Conservation (phyloP, 805 yeast species). For the Starmerella vitae region DNA sequence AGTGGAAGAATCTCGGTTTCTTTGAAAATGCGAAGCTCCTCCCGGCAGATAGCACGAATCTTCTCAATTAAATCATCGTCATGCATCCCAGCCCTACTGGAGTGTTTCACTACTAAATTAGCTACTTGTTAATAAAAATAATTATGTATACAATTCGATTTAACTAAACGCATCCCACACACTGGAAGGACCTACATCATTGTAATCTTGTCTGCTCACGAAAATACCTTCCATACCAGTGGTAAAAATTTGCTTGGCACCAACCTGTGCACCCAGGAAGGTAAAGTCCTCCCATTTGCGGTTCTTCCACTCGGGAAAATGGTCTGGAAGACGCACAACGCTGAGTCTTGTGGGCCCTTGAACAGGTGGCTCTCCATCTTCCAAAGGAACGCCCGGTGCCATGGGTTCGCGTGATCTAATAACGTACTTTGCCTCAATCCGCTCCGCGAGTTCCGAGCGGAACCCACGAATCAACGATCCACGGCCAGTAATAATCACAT, state of each 20-base stretch:
- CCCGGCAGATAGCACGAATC: slow-evolving; percentile 8
- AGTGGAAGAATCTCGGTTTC: slow-evolving; percentile 14
- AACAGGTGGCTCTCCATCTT: slow-evolving; percentile 23
- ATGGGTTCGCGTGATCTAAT: slow-evolving; percentile 23
- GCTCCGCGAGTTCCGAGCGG: slow-evolving; percentile 49
- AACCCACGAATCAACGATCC: slow-evolving; percentile 65
- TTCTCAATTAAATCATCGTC: background rate
- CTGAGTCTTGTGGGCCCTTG: slow-evolving; percentile 76
- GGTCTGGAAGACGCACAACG: slow-evolving; percentile 65
- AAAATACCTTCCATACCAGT: slow-evolving; percentile 48
- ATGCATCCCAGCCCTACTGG: too few relatives aligned
- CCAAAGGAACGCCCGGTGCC: slow-evolving; percentile 7
- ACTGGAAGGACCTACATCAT: slow-evolving; percentile 66
- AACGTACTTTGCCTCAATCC: slow-evolving; percentile 44
- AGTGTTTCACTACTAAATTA: too few relatives aligned
- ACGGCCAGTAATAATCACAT: slow-evolving; percentile 66
- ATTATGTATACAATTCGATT: too few relatives aligned
- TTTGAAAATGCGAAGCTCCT: slow-evolving; percentile 11
- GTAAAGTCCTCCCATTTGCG: slow-evolving; percentile 60
- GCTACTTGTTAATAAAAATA: too few relatives aligned
- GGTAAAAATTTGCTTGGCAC: slow-evolving; percentile 71
- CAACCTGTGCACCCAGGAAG: slow-evolving; percentile 78
- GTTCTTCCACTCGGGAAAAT: slow-evolving; percentile 89
- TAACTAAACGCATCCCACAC: slow-evolving; percentile 47
- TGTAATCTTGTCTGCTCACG: slow-evolving; percentile 55